Evolutionary conservation across 768 basidiomycete species (phyloP), one percentile per base, ranked within the genome.

Genomic region (Dioszegia hungarica): DNA sequence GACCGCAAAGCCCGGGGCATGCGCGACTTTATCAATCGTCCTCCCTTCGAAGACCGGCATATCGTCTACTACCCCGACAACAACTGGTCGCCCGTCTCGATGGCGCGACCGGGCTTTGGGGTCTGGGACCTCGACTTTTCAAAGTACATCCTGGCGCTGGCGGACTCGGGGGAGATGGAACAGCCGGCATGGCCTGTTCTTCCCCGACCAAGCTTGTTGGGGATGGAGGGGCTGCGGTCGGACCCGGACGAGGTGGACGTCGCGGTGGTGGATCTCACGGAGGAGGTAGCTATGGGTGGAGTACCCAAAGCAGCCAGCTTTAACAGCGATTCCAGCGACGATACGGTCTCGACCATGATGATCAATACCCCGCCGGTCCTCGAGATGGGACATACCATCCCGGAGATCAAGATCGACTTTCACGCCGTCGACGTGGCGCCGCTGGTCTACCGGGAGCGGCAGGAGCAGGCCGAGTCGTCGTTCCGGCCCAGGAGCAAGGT

Each of bases 61-160:
- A 37, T 63, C 25, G 67, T 72, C 22, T 68, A 53, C 38, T 68
- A 59, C 41, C 59, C 67, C 15, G 58, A 72, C 36, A 59, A 58
- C 19, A 50, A 27, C 0, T 59, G 59, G 44, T 66, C 67, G 17
- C 64, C 62, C 20, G 61, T 72, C 8, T 60, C 57, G 1, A 68
- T 64, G 59, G 70, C 70, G 29, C 50, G 67, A 47, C 64, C 61
- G 37, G 70, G 65, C 2, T 68, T 66, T 36, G 70, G 62, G 1
- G 62, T 72, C 4, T 66, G 63, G 67, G 67, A 72, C 51, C 45
- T 72, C 25, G 67, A 72, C 48, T 72, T 62, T 54, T 67, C 67
- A 14, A 27, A 56, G n/a, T 64, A 68, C 48, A 63, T 72, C 43
- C 39, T 57, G 9, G 64, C 65, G 8, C 29, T 72, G 37, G 56